Evolutionary conservation across 2,329 filamentous ascomycete genomes (phyloP).

Genomic region (Fusarium oligoseptatum): DNA sequence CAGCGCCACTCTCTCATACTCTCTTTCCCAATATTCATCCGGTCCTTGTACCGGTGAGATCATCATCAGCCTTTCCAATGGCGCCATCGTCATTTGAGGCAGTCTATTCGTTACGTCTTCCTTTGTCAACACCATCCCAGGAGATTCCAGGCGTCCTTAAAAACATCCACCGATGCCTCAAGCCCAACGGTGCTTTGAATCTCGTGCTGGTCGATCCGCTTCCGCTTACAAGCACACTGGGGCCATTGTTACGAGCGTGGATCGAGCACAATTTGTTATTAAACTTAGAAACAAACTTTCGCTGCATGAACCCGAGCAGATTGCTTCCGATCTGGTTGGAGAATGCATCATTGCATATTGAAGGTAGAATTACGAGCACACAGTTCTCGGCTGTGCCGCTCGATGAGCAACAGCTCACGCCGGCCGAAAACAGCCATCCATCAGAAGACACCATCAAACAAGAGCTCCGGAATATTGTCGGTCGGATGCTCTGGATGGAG

Average conservation of each 20-base stretch:
- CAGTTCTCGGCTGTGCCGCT: constrained; percentile 60
- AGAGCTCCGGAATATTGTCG: constrained; percentile 65
- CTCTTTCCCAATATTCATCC: constrained; percentile 58
- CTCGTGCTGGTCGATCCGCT: constrained; percentile 73
- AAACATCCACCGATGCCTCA: constrained; percentile 69
- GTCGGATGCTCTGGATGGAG: constrained; percentile 71
- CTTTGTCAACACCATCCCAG: constrained; percentile 67
- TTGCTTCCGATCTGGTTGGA: constrained; percentile 71
- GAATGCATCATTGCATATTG: constrained; percentile 64
- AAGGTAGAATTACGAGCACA: constrained; percentile 58
- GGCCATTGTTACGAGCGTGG: constrained; percentile 70
- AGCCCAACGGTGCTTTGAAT: constrained; percentile 67
- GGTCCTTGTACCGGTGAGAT: constrained; percentile 55
- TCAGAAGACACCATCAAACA: constrained; percentile 52
- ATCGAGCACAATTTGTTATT: constrained; percentile 70
- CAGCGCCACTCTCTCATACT: constrained; percentile 42
- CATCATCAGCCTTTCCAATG: constrained; percentile 53
- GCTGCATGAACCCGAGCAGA: constrained; percentile 70
- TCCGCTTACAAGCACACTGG: constrained; percentile 67
- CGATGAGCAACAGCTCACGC: constrained; percentile 26
- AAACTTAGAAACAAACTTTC: constrained; percentile 69
- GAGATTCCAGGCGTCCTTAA: constrained; percentile 69
- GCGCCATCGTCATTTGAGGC: constrained; percentile 60
- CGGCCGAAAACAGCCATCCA: constrained; percentile 30
- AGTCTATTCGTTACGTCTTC: constrained; percentile 67